Evolutionary conservation across 352 stramenopile species (phyloP).

Genomic region (Phytophthora foliorum): DNA sequence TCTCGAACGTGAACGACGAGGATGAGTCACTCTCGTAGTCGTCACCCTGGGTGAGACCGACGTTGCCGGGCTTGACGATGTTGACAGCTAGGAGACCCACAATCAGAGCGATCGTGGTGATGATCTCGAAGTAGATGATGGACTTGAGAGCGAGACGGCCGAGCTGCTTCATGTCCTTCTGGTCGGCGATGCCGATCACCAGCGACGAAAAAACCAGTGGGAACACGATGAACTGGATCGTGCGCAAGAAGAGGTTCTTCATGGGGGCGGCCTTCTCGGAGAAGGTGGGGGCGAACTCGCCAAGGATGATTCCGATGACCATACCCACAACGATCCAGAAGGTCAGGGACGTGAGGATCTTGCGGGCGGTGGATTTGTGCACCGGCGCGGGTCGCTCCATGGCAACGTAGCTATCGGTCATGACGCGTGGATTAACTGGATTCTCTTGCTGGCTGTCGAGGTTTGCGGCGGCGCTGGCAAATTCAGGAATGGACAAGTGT

Average conservation of each 20-base stretch:
- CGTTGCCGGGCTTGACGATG: constrained; percentile 62
- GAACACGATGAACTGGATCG: constrained; percentile 73
- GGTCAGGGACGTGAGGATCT: constrained; percentile 59
- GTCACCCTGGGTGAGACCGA: constrained; percentile 47
- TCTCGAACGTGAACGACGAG: constrained; percentile 54
- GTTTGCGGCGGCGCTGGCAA: constrained; percentile 5
- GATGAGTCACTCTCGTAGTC: constrained; percentile 31
- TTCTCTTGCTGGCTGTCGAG: constrained; percentile 2
- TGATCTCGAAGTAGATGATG: constrained; percentile 75
- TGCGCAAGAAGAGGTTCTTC: constrained; percentile 63
- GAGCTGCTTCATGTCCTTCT: constrained; percentile 69
- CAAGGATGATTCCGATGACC: constrained; percentile 55
- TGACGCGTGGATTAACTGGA: background rate
- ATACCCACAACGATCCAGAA: constrained; percentile 69
- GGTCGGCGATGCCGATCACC: constrained; percentile 63
- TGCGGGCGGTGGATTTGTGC: constrained; percentile 43
- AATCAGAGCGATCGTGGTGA: constrained; percentile 59
- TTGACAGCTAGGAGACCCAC: constrained; percentile 63
- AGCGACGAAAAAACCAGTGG: constrained; percentile 72
- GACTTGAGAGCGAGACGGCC: constrained; percentile 62
- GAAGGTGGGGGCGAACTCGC: constrained; percentile 57
- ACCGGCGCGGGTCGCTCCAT: constrained; percentile 32
- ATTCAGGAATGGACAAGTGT: constrained; percentile 24
- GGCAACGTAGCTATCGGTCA: constrained; percentile 32
- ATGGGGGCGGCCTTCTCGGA: constrained; percentile 60